A percentile compares a stretch with the other conserved stretches of the same genome.
phyloP scores from a whole-genome alignment of 225 moss, liverwort and hornwort genomes.

The Bryum argenteum region DNA sequence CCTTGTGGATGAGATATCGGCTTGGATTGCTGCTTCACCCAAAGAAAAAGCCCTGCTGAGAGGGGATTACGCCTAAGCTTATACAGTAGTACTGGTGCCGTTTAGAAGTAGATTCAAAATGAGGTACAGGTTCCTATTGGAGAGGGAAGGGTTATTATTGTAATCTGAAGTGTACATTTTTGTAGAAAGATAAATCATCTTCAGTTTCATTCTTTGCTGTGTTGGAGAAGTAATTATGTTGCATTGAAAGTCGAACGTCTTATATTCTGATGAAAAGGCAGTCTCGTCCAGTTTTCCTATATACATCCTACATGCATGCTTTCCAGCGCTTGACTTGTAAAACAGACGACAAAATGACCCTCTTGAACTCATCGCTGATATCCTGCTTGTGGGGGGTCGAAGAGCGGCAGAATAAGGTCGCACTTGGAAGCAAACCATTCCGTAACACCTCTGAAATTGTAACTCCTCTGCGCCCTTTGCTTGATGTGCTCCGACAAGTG shows the following conservation, averaged over 20 bases:
- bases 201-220: constrained; percentile 22
- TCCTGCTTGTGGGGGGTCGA: constrained; percentile 98
- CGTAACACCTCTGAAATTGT: constrained; percentile 97
- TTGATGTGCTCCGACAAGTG: constrained; percentile 98
- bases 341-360: constrained; percentile 95
- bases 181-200: constrained; percentile 30
- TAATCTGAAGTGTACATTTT: constrained; percentile 41
- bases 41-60: constrained; percentile 43
- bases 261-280: too few relatives aligned
- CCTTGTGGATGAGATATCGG: constrained; percentile 54
- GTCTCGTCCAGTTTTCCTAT: too few relatives aligned
- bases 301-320: too few relatives aligned
- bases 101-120: constrained; percentile 20
- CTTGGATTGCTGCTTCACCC: constrained; percentile 47
- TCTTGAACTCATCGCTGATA: constrained; percentile 97
- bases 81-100: background rate
- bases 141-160: background rate
- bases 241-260: background rate
- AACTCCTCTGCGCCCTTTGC: constrained; percentile 95
- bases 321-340: too few relatives aligned
- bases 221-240: background rate
- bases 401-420: constrained; percentile 89
- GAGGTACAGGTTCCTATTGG: constrained; percentile 26
- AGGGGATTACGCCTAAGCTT: constrained; percentile 28
- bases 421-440: constrained; percentile 99